These are phyloP conservation scores for Westerdykella ornata DNA, from an alignment of 2,329 filamentous ascomycete species.

Conservation along the genomic window DNA sequence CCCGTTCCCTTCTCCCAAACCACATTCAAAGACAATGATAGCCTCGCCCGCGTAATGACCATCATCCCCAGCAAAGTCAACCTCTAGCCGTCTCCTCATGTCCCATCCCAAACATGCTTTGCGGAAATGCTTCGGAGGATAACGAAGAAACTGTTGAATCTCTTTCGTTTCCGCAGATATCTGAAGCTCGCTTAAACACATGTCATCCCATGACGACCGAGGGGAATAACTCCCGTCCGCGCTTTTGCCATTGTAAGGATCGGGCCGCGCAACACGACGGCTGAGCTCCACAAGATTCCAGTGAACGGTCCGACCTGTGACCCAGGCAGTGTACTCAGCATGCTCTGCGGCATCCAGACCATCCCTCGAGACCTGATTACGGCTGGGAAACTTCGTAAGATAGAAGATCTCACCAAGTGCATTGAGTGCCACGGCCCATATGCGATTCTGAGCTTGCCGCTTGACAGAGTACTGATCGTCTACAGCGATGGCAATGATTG, in stretches of 20 bases:
- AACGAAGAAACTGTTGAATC: slow-evolving; percentile 67
- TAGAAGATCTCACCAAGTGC: slow-evolving; percentile 89
- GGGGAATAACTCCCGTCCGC: slow-evolving; percentile 69
- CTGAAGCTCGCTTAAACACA: slow-evolving; percentile 65
- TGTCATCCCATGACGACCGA: slow-evolving; percentile 65
- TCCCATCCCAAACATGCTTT: slow-evolving; percentile 80
- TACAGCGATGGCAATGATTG: slow-evolving; percentile 74
- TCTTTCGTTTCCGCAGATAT: slow-evolving; percentile 70
- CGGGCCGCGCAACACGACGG: slow-evolving; percentile 61
- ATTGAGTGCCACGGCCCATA: slow-evolving; percentile 92
- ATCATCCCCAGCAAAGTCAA: slow-evolving; percentile 83
- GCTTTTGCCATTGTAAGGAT: slow-evolving; percentile 64
- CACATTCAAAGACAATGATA: slow-evolving; percentile 67
- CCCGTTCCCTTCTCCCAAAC: slow-evolving; percentile 53
- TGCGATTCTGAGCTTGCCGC: slow-evolving; percentile 61
- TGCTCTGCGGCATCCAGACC: slow-evolving; percentile 43
- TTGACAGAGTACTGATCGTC: slow-evolving; percentile 74
- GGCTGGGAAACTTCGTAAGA: slow-evolving; percentile 61
- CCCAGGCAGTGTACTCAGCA: slow-evolving; percentile 65
- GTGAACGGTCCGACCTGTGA: slow-evolving; percentile 66
- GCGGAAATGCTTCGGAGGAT: slow-evolving; percentile 71
- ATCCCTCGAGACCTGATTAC: slow-evolving; percentile 46
- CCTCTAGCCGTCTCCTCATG: slow-evolving; percentile 76
- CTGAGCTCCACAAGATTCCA: slow-evolving; percentile 79
- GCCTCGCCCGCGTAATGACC: slow-evolving; percentile 68